Base-by-base conservation (phyloP, 345 rosid genomes). In the Draba incana region DNA sequence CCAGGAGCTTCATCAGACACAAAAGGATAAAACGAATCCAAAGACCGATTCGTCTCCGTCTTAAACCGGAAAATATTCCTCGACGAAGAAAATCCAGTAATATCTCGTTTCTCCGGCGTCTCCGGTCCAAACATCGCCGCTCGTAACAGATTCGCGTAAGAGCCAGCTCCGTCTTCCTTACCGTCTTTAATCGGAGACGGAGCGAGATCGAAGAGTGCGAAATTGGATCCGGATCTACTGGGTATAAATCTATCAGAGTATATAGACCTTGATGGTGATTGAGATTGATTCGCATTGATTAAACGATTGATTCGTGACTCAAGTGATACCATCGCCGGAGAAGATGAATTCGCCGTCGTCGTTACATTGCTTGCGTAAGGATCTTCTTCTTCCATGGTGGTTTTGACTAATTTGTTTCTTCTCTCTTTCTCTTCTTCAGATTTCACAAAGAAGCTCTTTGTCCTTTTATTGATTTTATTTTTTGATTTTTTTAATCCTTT, bases 211-310 rank as follows among this genome's bases (percentile, higher is more conserved):
- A 94, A 91, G 10, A 94, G 88, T 0, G 83, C 85, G 63, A 89
- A 92, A 77, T 94, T 94, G 52, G 98, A 94, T 71, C 85, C 84
- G 56, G 97, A 88, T 89, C 98, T 85, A 77, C 92, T 83, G 44
- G 99, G 97, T 15, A 94, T 94, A 71, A 94, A 94, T 75, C 97
- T 78, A 46, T 91, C 97, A 63, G 92, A 90, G 82, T 80, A 89
- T 72, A 94, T 91, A 3, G 89, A 71, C 60, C 89, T 77, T 25
- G 95, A 94, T 27, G 96, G 96, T 1, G 91, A 82, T 10, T 60
- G 79, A 49, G 78, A 63, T 64, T 89, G 88, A 64, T 74, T 79
- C 44, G 88, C 83, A 66, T 94, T 94, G 68, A 94, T 83, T 76
- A 94, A 54, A 31, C 91, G 92, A 71, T 72, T 82, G 63, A 91